Base-by-base conservation (phyloP, 2,329 filamentous ascomycete species). In the Claviceps humidiphila region DNA sequence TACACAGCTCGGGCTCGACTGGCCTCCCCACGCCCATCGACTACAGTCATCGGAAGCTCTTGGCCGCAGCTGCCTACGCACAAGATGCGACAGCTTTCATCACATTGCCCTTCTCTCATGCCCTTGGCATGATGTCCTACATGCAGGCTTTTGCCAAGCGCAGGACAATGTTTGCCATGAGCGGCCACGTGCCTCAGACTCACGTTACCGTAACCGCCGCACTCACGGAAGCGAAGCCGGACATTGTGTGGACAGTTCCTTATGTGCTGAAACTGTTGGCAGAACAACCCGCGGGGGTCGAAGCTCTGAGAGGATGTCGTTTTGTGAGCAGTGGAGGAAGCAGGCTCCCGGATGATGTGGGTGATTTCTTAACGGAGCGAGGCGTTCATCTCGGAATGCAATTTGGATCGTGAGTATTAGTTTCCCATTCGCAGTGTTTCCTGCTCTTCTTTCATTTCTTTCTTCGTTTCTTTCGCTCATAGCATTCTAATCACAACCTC, bases 11-110 rank as follows among this genome's bases (percentile, higher is more conserved):
- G 61, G 79, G 80, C n/a, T 80, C 75, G 0, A 82, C 81, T 5
- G 79, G 80, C 0, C 68, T 82, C 5, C 80, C 80, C 0, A 83
- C 82, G 56, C 78, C 80, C 1, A 81, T 84, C 51, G 77, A 73
- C 57, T 74, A 80, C 54, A 76, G 72, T 0, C 77, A 84, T 47
- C 63, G 64, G 24, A 68, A 73, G 6, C 72, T 70, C 34, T 60
- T 81, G 14, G 66, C 67, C 41, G 78, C 77, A 55, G 77, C 73
- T 53, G 59, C 67, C 41, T 56, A 54, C 24, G 61, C 57, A 53
- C 67, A 66, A 59, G 54, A 64, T 16, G 64, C 76, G 65, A 69
- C 67, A 45, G 69, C 72, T 1, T 77, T 82, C 60, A 71, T 78
- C 55, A 76, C 78, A 4, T 62, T 80, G 30, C 78, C 80, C 1